phyloP scores from a whole-genome alignment of 768 basidiomycete genomes.

The Rubroboletus pulcherrimus region DNA sequence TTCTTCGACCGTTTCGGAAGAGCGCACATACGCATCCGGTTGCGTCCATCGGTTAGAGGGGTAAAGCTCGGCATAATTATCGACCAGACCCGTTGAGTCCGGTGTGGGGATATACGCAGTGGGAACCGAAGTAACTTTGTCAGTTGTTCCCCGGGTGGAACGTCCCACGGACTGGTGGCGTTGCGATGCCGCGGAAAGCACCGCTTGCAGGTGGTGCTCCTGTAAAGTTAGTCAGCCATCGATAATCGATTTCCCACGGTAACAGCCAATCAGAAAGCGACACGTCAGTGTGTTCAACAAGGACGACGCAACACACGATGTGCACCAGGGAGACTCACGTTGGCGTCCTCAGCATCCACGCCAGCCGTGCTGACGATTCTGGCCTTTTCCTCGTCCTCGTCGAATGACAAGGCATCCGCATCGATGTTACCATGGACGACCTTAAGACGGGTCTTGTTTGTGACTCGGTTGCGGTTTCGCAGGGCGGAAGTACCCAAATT shows the following conservation, averaged over 20 bases:
- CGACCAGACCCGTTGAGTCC: slow-evolving; percentile 76
- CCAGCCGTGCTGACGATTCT: slow-evolving; percentile 78
- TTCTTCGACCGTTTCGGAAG: slow-evolving; percentile 86
- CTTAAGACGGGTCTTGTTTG: slow-evolving; percentile 88
- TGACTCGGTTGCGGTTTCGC: slow-evolving; percentile 86
- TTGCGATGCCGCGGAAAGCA: slow-evolving; percentile 52
- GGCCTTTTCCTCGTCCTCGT: slow-evolving; percentile 85
- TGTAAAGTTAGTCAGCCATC: slow-evolving; percentile 51
- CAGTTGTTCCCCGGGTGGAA: slow-evolving; percentile 33
- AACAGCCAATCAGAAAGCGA: slow-evolving; percentile 44
- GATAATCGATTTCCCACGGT: slow-evolving; percentile 44
- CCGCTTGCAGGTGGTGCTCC: slow-evolving; percentile 59
- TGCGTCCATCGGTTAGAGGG: slow-evolving; percentile 68
- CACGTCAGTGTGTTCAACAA: slow-evolving; percentile 44
- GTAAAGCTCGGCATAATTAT: slow-evolving; percentile 78
- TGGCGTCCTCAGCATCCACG: slow-evolving; percentile 90
- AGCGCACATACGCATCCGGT: slow-evolving; percentile 71
- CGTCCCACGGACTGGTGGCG: slow-evolving; percentile 39
- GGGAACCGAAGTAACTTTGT: slow-evolving; percentile 36
- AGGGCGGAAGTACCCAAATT: slow-evolving; percentile 74
- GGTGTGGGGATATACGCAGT: slow-evolving; percentile 89
- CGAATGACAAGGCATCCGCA: slow-evolving; percentile 72
- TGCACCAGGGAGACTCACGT: slow-evolving; percentile 59
- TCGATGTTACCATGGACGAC: slow-evolving; percentile 80
- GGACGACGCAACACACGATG: slow-evolving; percentile 34